phyloP scores from a whole-genome alignment of 2,329 filamentous ascomycete species.

The Clonostachys chloroleuca region DNA sequence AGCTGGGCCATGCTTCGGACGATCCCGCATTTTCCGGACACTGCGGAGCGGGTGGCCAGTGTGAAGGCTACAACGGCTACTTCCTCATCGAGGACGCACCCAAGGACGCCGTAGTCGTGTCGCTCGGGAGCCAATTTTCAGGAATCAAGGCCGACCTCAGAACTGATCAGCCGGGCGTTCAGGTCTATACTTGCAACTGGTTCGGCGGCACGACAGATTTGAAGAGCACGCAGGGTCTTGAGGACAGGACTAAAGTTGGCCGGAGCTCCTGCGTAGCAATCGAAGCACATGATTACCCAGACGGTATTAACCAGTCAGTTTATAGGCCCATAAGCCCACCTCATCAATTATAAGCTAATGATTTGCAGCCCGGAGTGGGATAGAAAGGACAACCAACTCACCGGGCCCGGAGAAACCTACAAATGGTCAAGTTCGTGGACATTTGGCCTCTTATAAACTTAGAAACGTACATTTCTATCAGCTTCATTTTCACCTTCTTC shows the following conservation, averaged over 20 bases:
- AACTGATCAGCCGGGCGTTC: conserved; percentile 66
- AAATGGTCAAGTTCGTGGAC: conserved; percentile 40
- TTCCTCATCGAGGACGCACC: conserved; percentile 38
- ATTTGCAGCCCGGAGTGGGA: conserved; percentile 35
- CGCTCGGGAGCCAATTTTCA: conserved; percentile 55
- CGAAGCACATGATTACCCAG: conserved; percentile 74
- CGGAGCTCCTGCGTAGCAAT: conserved; percentile 70
- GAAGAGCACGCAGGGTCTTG: conserved; percentile 56
- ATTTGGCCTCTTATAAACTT: conserved; percentile 19
- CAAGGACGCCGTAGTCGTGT: conserved; percentile 36
- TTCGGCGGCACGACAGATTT: conserved; percentile 43
- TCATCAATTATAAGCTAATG: conserved; percentile 6
- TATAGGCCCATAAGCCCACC: neutral
- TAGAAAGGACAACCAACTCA: conserved; percentile 31
- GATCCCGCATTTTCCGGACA: conserved; percentile 54
- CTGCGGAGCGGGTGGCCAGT: conserved; percentile 57
- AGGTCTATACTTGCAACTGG: conserved; percentile 66
- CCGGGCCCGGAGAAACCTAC: conserved; percentile 31
- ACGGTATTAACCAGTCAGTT: conserved; percentile 66
- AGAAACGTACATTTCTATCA: neutral
- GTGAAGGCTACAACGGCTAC: conserved; percentile 69
- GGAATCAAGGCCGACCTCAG: conserved; percentile 68
- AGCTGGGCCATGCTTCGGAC: conserved; percentile 56
- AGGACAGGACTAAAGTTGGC: conserved; percentile 33
- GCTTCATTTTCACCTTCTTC: too few relatives aligned